These are phyloP conservation scores for Dichomitus squalens DNA, from an alignment of 1,284 basidiomycete genomes.

Conservation along the genomic window DNA sequence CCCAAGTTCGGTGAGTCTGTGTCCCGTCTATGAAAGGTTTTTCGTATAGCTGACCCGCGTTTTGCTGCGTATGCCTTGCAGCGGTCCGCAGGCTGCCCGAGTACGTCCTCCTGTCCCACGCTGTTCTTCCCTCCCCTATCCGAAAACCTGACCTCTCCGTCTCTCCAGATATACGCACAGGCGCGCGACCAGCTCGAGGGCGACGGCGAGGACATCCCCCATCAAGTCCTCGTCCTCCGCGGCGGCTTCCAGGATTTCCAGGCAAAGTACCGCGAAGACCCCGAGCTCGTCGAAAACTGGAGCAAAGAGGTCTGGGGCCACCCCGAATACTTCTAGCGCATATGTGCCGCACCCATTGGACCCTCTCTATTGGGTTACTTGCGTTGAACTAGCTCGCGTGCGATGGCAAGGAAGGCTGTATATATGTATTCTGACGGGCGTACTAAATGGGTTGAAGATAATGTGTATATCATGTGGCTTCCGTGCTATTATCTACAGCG, in stretches of 20 bases:
- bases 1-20: constrained; percentile 65
- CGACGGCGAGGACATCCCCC: constrained; percentile 42
- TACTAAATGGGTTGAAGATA: neutral
- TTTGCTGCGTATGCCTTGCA: constrained; percentile 29
- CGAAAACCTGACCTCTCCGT: neutral
- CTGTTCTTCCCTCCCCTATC: neutral
- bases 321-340: constrained; percentile 15
- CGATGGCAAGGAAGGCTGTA: too few species aligned
- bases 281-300: constrained; percentile 75
- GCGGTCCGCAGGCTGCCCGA: constrained; percentile 74
- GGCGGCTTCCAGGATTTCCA: constrained; percentile 77
- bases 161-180: constrained; percentile 64
- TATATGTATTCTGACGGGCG: neutral
- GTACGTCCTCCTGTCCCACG: constrained; percentile 43
- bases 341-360: too few species aligned
- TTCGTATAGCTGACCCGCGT: neutral
- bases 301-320: constrained; percentile 58
- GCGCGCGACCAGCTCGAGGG: constrained; percentile 44
- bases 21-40: neutral
- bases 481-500: neutral
- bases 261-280: constrained; percentile 68
- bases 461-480: neutral
- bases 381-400: too few species aligned
- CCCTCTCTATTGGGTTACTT: too few species aligned
- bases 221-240: constrained; percentile 64